These are phyloP conservation scores for Cyberlindnera lachancei DNA, from an alignment of 805 yeast genomes.

Conservation along the genomic window DNA sequence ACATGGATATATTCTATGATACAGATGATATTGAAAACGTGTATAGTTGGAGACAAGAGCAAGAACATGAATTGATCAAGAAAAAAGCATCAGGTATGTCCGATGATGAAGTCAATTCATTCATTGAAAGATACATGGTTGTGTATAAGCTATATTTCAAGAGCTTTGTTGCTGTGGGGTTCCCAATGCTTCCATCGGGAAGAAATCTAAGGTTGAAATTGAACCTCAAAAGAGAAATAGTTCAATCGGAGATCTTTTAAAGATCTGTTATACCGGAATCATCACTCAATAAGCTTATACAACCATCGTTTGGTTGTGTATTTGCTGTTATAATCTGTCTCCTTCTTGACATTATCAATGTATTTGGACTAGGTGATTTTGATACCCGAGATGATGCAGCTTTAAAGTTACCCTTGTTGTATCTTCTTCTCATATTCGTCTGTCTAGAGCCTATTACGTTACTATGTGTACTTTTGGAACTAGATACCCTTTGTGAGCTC, in stretches of 20 bases:
- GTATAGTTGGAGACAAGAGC: slow-evolving; percentile 65
- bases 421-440: no score
- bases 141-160: slow-evolving; percentile 65
- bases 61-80: slow-evolving; percentile 53
- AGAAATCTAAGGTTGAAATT: slow-evolving; percentile 14
- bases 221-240: slow-evolving; percentile 11
- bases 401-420: no score
- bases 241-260: slow-evolving; percentile 6
- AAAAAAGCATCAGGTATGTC: slow-evolving; percentile 71
- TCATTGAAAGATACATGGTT: slow-evolving; percentile 84
- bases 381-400: no score
- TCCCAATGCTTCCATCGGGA: slow-evolving; percentile 9
- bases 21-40: slow-evolving; percentile 58
- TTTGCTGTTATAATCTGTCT: no score
- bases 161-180: slow-evolving; percentile 28
- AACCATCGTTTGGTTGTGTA: no score
- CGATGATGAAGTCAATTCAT: slow-evolving; percentile 55
- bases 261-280: no score
- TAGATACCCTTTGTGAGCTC: no score
- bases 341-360: no score
- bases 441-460: no score
- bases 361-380: no score
- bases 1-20: slow-evolving; percentile 52
- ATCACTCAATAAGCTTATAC: no score
- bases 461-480: no score